Base-by-base conservation (phyloP, 2,329 filamentous ascomycete species). In the Ustilaginoidea virens region DNA sequence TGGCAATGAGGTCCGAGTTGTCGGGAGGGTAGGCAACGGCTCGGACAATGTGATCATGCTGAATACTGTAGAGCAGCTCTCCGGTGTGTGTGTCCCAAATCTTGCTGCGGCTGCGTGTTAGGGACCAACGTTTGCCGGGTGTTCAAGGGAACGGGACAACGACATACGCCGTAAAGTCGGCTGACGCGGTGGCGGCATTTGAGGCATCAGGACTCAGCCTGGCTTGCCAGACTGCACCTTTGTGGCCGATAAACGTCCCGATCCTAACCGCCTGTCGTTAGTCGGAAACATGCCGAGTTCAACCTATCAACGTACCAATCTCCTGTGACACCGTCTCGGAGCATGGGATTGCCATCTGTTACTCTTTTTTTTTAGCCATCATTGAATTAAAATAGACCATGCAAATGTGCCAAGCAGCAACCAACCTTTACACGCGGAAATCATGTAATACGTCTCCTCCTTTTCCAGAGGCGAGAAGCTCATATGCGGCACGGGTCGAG, bases 41-140 rank as follows among this genome's bases (percentile, higher is more conserved):
- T 38, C 90, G 82, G 36, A 96, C 90, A 39, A 98, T 94, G 53
- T 98, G 90, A 39, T 85, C 74, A 53, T 98, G 90, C 47, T 87
- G 75, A 20, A 98, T 69, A 4, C 82, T 86, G 46, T 80, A 79
- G 23, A 92, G 66, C 27, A 81, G 74, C 58, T 94, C 86, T 43
- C 92, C 92, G 1, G 81, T 90, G 46, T 92, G 81, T 1, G 90
- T 93, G 46, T 98, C 85, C 90, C 92, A 98, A 29, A 98, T 78
- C 54, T 92, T 94, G 27, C 83, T 92, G 39, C 38, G 36, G n/a
- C 9, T 16, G n/a, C 7, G 4, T 8, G 17, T 32, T 23, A 11
- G 7, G 16, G 36, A 60, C 43, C 61, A 48, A 40, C 24, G 7
- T 22, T 23, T 24, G 13, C 21, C 17, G 28, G 17, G 23, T 22